Conservation (phyloP, 108 stramenopile species). For the Cylindrotheca closterium region DNA sequence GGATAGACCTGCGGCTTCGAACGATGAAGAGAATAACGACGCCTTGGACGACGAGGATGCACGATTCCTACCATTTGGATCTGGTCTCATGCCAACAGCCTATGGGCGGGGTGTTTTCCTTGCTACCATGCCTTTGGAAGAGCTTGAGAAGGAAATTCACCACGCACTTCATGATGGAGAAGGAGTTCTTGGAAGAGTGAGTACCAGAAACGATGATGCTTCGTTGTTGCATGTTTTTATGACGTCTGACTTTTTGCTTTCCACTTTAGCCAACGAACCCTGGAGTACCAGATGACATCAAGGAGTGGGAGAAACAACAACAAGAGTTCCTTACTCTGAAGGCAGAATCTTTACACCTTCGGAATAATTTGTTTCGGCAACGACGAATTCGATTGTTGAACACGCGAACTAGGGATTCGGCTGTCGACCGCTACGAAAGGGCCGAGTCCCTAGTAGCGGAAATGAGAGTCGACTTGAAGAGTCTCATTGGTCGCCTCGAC, state of each 20-base stretch:
- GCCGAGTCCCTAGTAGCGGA: conserved; percentile 69
- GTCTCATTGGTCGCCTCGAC: conserved; percentile 59
- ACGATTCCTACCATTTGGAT: conserved; percentile 54
- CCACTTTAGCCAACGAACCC: conserved; percentile 36
- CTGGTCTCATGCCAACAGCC: conserved; percentile 62
- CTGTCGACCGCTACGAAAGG: conserved; percentile 51
- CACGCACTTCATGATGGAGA: conserved; percentile 47
- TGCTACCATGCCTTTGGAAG: conserved; percentile 36
- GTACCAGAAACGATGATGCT: conserved; percentile 2
- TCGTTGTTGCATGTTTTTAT: neutral
- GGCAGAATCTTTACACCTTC: conserved; percentile 57
- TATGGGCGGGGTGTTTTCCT: conserved; percentile 48
- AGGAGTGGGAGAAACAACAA: conserved; percentile 55
- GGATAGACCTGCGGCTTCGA: conserved; percentile 8
- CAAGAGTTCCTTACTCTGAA: conserved; percentile 53
- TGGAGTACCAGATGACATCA: conserved; percentile 47
- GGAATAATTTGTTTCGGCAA: conserved; percentile 68
- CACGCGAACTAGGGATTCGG: conserved; percentile 48
- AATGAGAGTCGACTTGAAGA: conserved; percentile 78
- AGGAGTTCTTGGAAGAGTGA: conserved; percentile 50
- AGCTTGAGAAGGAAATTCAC: conserved; percentile 54
- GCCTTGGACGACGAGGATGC: conserved; percentile 15
- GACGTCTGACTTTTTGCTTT: neutral
- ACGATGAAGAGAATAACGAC: conserved; percentile 10
- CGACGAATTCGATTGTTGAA: conserved; percentile 69